Conservation (phyloP, 257 asterid species). For the Solanum rostratum region DNA sequence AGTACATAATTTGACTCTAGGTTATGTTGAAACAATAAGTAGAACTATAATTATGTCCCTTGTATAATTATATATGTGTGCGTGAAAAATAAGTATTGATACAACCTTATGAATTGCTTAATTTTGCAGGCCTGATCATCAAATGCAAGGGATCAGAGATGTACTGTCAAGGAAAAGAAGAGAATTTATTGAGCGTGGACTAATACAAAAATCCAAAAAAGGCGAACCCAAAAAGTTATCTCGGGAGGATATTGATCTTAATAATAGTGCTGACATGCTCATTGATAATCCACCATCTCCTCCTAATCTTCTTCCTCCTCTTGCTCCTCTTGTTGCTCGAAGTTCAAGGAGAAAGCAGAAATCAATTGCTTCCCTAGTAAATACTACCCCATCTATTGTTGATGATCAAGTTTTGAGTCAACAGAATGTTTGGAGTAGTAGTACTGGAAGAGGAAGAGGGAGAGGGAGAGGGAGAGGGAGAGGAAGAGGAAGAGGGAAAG, state of each 20-base stretch:
- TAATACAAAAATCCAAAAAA: neutral
- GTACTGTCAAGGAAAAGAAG: neutral
- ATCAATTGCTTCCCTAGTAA: constrained; percentile 4
- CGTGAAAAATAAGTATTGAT: neutral
- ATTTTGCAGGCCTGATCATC: constrained; percentile 5
- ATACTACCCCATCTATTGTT: neutral
- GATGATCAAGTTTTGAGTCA: neutral
- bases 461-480: neutral
- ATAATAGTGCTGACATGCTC: neutral
- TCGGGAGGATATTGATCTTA: neutral
- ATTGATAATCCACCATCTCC: neutral
- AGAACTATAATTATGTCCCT: neutral
- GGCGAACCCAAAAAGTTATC: neutral
- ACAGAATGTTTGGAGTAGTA: neutral
- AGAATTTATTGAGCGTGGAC: neutral
- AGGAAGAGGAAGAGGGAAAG: neutral
- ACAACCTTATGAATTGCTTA: neutral
- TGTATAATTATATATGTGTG: no score
- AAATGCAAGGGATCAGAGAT: constrained; percentile 1
- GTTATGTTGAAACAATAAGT: no score
- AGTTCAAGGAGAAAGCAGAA: constrained; percentile 6
- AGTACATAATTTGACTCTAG: neutral
- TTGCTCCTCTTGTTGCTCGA: neutral
- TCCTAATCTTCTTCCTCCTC: neutral
- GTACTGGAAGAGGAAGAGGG: neutral